A percentile compares a stretch with the other conserved stretches of the same genome.
These are phyloP conservation scores for Kluyveromyces starmeri DNA, from an alignment of 805 yeast species.

Conservation along the genomic window DNA sequence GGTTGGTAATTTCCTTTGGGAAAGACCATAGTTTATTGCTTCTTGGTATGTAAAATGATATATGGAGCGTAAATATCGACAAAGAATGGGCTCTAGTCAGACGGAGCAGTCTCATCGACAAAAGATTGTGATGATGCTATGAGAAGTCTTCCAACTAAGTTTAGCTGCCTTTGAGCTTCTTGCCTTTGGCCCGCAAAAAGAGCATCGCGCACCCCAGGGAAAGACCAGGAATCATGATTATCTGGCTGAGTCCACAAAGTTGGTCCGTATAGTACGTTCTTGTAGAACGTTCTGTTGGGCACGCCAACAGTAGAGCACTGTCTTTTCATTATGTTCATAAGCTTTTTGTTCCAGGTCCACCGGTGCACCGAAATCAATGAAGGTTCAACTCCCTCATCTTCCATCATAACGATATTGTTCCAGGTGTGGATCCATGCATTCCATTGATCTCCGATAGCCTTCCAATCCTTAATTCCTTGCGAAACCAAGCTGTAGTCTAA, in stretches of 20 bases:
- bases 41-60: too few species aligned
- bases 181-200: constrained; percentile 40
- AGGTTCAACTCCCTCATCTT: constrained; percentile 60
- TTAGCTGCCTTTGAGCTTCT: constrained; percentile 46
- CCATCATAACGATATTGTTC: constrained; percentile 41
- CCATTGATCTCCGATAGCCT: constrained; percentile 38
- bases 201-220: constrained; percentile 71
- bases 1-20: too few species aligned
- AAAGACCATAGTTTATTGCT: too few species aligned
- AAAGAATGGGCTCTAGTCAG: too few species aligned
- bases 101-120: constrained; percentile 21
- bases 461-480: constrained; percentile 32
- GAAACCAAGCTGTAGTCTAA: constrained; percentile 26
- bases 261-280: constrained; percentile 63
- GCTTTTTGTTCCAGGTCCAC: constrained; percentile 71
- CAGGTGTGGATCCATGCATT: constrained; percentile 55
- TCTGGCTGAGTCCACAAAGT: constrained; percentile 47
- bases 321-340: constrained; percentile 45
- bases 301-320: constrained; percentile 40
- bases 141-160: constrained; percentile 33
- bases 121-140: constrained; percentile 25
- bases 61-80: too few species aligned
- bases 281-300: constrained; percentile 51
- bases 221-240: constrained; percentile 48
- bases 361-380: constrained; percentile 61